Conservation (phyloP, 352 stramenopile species). For the Globisporangium lucens region DNA sequence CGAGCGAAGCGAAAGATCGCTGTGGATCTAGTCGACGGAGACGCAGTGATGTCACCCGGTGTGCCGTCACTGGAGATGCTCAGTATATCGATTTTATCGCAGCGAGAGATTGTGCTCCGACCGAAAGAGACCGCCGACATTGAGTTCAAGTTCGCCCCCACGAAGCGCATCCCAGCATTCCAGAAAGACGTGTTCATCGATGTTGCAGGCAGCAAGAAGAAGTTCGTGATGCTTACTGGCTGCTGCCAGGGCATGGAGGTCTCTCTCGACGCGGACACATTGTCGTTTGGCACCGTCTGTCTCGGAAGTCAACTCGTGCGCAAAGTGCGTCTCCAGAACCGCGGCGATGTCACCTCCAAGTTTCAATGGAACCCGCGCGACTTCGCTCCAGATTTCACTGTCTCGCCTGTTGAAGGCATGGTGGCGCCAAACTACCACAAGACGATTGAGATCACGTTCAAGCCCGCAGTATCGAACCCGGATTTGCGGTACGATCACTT, state of each 20-base stretch:
- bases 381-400: conserved; percentile 80
- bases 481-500: conserved; percentile 89
- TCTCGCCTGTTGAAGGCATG: conserved; percentile 78
- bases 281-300: conserved; percentile 90
- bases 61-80: conserved; percentile 34
- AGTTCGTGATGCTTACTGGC: conserved; percentile 79
- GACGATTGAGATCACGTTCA: conserved; percentile 90
- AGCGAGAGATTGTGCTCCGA: conserved; percentile 57
- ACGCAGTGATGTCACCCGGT: conserved; percentile 11
- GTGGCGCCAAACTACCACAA: conserved; percentile 85
- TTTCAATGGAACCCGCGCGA: conserved; percentile 83
- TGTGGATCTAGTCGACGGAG: conserved; percentile 50
- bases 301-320: conserved; percentile 80
- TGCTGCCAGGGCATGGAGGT: conserved; percentile 91
- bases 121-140: conserved; percentile 78
- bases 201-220: conserved; percentile 63
- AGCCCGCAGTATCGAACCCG: conserved; percentile 63
- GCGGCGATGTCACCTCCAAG: conserved; percentile 84
- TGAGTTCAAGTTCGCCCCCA: conserved; percentile 71
- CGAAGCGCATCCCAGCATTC: conserved; percentile 58
- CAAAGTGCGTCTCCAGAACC: conserved; percentile 88
- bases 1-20: conserved; percentile 71
- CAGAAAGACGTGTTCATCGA: conserved; percentile 60
- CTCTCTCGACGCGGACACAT: conserved; percentile 80
- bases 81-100: conserved; percentile 66